A percentile compares a stretch with the other conserved stretches of the same genome.
Conservation (phyloP, 805 yeast genomes). For the Candida vaughaniae region DNA sequence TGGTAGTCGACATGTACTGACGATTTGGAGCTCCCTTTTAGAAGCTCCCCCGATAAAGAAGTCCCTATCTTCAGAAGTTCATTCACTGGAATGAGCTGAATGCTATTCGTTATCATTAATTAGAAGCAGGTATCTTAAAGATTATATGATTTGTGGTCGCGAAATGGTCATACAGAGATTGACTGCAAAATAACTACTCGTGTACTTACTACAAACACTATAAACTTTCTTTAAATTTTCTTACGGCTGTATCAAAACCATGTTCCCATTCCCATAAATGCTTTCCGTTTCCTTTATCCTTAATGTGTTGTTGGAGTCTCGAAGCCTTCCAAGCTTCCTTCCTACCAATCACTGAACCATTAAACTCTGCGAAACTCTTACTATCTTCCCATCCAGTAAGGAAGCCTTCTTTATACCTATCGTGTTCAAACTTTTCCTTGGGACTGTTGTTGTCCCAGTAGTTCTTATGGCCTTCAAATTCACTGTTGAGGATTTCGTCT, state of each 20-base stretch:
- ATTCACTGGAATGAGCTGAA: constrained; percentile 4
- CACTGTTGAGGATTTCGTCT: constrained; percentile 37
- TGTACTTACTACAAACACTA: not conserved
- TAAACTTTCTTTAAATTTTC: constrained; percentile 29
- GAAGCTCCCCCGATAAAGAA: constrained; percentile 9
- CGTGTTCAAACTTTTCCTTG: constrained; percentile 69
- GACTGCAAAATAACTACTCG: too few relatives aligned
- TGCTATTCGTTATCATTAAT: too few relatives aligned
- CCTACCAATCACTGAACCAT: constrained; percentile 76
- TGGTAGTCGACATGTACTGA: constrained; percentile 25
- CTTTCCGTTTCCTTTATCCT: constrained; percentile 52
- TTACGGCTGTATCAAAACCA: constrained; percentile 69
- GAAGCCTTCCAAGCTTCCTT: constrained; percentile 63
- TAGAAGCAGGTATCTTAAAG: too few relatives aligned
- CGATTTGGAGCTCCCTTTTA: constrained; percentile 11
- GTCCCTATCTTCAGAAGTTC: not conserved
- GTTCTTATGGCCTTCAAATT: constrained; percentile 47
- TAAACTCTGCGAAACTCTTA: constrained; percentile 61
- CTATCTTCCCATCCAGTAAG: constrained; percentile 74
- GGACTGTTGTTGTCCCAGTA: constrained; percentile 69
- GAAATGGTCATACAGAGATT: too few relatives aligned
- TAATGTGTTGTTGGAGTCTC: constrained; percentile 61
- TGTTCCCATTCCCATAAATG: constrained; percentile 88
- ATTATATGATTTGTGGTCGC: too few relatives aligned
- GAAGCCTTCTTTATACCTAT: constrained; percentile 80